Percentiles rank a stretch among this genome's conserved stretches.
phyloP scores from a whole-genome alignment of 306 rosid genomes.

The Datisca glomerata region DNA sequence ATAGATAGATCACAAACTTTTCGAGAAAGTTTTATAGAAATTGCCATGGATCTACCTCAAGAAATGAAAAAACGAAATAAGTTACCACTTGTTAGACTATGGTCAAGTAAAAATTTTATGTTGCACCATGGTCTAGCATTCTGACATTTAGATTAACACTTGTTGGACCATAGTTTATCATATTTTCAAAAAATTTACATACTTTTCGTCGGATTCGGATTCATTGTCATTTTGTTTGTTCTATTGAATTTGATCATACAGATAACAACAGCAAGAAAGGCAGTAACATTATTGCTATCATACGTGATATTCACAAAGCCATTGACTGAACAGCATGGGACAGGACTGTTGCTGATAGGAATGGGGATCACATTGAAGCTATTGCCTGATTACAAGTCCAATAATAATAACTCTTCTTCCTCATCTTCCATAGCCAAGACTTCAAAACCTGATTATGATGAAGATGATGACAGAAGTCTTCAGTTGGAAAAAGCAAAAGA shows the following conservation, averaged over 20 bases:
- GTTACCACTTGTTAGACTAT: too few relatives aligned
- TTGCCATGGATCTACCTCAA: too few relatives aligned
- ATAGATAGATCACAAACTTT: too few relatives aligned
- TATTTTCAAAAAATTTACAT: too few relatives aligned
- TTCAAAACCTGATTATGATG: constrained; percentile 16
- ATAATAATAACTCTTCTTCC: constrained; percentile 15
- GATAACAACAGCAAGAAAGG: constrained; percentile 96
- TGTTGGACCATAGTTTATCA: too few relatives aligned
- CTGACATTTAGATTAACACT: too few relatives aligned
- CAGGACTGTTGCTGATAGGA: constrained; percentile 69
- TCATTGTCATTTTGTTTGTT: not conserved
- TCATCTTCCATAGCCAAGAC: constrained; percentile 11
- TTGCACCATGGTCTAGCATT: too few relatives aligned
- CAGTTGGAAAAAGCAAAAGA: constrained; percentile 14
- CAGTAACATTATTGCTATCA: constrained; percentile 72
- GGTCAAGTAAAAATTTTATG: too few relatives aligned
- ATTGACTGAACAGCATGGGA: constrained; percentile 82
- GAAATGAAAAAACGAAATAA: too few relatives aligned
- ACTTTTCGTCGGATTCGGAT: too few relatives aligned
- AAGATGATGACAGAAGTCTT: constrained; percentile 17
- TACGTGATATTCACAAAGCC: constrained; percentile 93
- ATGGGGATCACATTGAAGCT: constrained; percentile 92
- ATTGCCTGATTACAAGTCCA: constrained; percentile 46
- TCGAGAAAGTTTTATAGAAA: too few relatives aligned
- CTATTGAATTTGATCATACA: constrained; percentile 21